Evolutionary conservation across 208 protist genomes (phyloP).

Genomic region (Leishmania lainsoni): DNA sequence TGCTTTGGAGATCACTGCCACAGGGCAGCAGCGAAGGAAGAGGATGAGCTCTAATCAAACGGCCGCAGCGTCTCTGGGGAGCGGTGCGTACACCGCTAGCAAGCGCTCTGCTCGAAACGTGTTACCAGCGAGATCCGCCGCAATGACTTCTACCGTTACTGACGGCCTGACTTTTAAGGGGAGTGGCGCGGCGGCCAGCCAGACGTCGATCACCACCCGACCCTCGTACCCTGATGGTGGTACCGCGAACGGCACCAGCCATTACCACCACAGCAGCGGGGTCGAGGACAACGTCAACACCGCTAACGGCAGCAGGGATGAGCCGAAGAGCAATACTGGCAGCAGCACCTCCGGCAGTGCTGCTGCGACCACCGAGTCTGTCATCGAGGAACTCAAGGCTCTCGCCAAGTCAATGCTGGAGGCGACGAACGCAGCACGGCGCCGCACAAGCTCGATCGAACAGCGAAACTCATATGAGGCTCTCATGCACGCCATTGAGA

Average conservation of each 20-base stretch:
- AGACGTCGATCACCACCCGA: neutral
- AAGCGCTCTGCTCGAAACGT: constrained; percentile 8
- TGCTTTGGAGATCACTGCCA: neutral
- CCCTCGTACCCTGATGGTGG: neutral
- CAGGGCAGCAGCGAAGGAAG: neutral
- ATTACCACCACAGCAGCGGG: neutral
- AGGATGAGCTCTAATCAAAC: constrained; percentile 28
- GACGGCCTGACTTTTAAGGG: neutral
- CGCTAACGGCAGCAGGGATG: neutral
- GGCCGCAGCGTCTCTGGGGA: constrained; percentile 10
- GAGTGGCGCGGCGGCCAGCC: neutral
- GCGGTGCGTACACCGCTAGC: constrained; percentile 6
- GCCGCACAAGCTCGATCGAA: constrained; percentile 49
- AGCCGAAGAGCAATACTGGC: neutral
- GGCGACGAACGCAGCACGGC: constrained; percentile 69
- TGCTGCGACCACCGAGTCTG: constrained; percentile 52
- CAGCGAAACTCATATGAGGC: constrained; percentile 68
- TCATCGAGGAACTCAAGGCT: constrained; percentile 84
- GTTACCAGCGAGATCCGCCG: neutral
- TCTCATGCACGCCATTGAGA: constrained; percentile 66
- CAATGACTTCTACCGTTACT: neutral
- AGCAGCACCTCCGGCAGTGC: neutral
- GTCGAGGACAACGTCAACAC: neutral
- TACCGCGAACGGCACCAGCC: neutral
- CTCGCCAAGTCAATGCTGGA: constrained; percentile 88